Percentiles rank a stretch among this genome's conserved stretches.
Conservation (phyloP, 176 grass and related monocot species). For the Aegilops speltoides region DNA sequence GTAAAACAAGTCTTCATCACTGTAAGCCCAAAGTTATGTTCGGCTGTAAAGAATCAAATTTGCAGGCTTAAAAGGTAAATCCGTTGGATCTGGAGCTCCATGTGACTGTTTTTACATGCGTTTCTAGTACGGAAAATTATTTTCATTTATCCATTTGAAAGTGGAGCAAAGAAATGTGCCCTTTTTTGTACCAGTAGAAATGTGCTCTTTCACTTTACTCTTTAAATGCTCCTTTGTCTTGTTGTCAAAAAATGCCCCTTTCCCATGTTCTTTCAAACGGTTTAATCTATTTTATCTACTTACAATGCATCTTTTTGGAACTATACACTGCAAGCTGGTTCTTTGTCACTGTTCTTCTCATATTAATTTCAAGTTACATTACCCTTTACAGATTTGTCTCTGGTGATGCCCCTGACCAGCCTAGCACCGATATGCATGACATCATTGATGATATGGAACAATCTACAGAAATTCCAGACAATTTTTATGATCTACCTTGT, state of each 20-base stretch:
- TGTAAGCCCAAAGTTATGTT: slow-evolving; percentile 83
- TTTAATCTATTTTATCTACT: too few relatives aligned
- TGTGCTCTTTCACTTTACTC: too few relatives aligned
- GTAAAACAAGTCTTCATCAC: slow-evolving; percentile 85
- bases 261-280: too few relatives aligned
- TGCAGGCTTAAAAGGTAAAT: slow-evolving; percentile 57
- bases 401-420: slow-evolving; percentile 33
- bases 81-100: neutral
- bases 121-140: neutral
- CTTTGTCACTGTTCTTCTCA: neutral
- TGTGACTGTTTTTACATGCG: neutral
- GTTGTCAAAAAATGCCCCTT: too few relatives aligned
- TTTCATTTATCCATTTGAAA: neutral
- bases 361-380: neutral
- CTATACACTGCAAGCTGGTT: neutral
- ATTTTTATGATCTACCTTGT: slow-evolving; percentile 36
- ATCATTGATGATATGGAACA: slow-evolving; percentile 45
- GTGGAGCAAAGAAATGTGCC: neutral
- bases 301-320: neutral
- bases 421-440: slow-evolving; percentile 58
- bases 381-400: slow-evolving; percentile 46
- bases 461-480: slow-evolving; percentile 67
- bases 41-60: slow-evolving; percentile 67
- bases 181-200: too few relatives aligned
- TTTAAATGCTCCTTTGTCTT: too few relatives aligned